Base-by-base conservation (phyloP, 768 basidiomycete genomes). In the Amanita polypyramis region DNA sequence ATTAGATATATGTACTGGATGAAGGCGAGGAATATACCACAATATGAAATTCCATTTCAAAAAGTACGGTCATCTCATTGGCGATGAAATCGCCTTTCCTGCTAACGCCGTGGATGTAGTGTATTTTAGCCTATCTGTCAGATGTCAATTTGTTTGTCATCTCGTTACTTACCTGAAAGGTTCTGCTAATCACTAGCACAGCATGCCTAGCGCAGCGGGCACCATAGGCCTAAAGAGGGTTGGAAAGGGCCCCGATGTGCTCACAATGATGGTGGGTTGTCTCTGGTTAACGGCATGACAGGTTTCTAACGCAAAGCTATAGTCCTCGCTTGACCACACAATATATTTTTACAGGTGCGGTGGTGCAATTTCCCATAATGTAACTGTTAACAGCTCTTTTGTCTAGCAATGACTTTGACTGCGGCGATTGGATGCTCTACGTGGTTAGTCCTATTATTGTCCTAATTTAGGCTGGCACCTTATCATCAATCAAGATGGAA, bases 391-490 rank as follows among this genome's bases (percentile, higher is more conserved):
- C 9, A 21, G 8, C 33, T 8, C 23, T 59, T 37, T 20, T 38
- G 45, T 51, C 27, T 54, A 89, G 86, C 54, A 73, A 90, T 55
- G 63, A 73, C 40, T 86, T 92, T 55, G 71, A 86, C 58, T 86
- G 83, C 56, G 81, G 80, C 21, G 82, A 90, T 50, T 91, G 88
- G 78, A 54, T 91, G 27, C 72, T 92, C 46, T 85, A 88, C 55
- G 80, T 82, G 45, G 87, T 86, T 54, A 51, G 80, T 63, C 20
- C 12, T 41, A 37, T 15, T n/a, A n/a, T 52, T 37, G 29, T 51
- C 21, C 40, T 41, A 19, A 19, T 15, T 27, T 19, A 15, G 27
- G 8, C 19, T 33, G 20, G 33, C 50, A 15, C 37, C 14, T n/a
- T 19, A 32, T 45, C 35, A 33, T 20, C 19, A 30, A 35, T 30